Base-by-base conservation (phyloP, 768 basidiomycete genomes). In the Suillus fuscotomentosus region DNA sequence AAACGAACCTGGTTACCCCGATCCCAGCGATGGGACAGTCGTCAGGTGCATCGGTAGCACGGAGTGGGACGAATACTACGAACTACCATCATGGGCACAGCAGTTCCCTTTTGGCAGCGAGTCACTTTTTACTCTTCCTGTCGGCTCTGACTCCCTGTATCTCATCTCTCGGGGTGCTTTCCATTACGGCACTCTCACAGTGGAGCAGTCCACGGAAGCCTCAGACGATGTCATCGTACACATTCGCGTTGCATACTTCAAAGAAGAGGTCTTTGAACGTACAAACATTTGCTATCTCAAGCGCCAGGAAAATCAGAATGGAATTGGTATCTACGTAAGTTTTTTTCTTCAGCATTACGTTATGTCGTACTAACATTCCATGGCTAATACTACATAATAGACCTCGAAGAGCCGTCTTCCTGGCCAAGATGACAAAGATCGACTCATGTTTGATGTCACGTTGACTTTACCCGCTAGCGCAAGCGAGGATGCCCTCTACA, bases 271-370 rank as follows among this genome's bases (percentile, higher is more conserved):
- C 11, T 72, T 79, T 2, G 67, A 70, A 6, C 67, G 68, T n/a
- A 73, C 74, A 22, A 66, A 71, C 5, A 68, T 80, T 17, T 80
- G 78, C 62, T 65, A 59, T n/a, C 69, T 82, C 2, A 65, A 66
- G 42, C 73, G 68, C 41, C 62, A 60, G 8, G 71, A 70, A 27
- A 67, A 71, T 10, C 65, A 71, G 45, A 64, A 75, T 43, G 80
- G 79, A 22, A 67, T 81, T 15, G 80, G 80, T 0, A 73, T 82
- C 62, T 81, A 73, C 48, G 81, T 79, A 61, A 64, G 79, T 71
- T 20, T 14, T 57, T 38, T 38, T 34, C 56, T n/a, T 24, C 2
- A 45, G 8, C 36, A 48, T 24, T 27, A 48, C 5, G 45, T 4
- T 20, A 20, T 15, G 10, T 4, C 6, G 15, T n/a, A 20, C 43